phyloP scores from a whole-genome alignment of 306 rosid genomes.

The Arachis hypogaea region DNA sequence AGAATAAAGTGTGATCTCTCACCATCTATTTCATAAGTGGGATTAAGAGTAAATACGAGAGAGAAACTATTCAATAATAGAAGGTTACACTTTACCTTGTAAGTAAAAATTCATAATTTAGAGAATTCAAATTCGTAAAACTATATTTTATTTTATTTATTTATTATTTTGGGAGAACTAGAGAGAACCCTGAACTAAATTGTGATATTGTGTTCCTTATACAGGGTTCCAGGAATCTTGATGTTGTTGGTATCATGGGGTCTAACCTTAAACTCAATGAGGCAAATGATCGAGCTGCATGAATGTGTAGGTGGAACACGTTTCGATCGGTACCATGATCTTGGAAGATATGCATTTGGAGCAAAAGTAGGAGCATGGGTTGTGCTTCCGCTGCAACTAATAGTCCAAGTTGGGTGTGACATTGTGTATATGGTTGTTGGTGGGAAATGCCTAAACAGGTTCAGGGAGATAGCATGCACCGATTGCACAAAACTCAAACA shows the following conservation, averaged over 20 bases:
- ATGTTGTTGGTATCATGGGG: conserved; percentile 76
- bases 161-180: too few relatives aligned
- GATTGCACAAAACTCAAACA: conserved; percentile 71
- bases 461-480: conserved; percentile 81
- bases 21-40: too few relatives aligned
- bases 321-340: conserved; percentile 83
- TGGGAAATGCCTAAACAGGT: conserved; percentile 81
- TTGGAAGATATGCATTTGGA: conserved; percentile 88
- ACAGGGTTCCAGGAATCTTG: conserved; percentile 93
- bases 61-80: too few relatives aligned
- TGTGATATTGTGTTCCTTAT: too few relatives aligned
- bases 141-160: too few relatives aligned
- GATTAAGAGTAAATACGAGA: too few relatives aligned
- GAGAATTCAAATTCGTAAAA: too few relatives aligned
- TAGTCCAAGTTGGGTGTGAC: conserved; percentile 91
- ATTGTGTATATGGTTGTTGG: conserved; percentile 90
- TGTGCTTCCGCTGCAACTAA: conserved; percentile 83
- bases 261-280: conserved; percentile 83
- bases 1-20: too few relatives aligned
- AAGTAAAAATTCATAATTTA: too few relatives aligned
- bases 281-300: conserved; percentile 96
- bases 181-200: too few relatives aligned
- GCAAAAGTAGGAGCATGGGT: conserved; percentile 87
- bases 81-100: too few relatives aligned
- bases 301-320: conserved; percentile 92